Percentiles rank a stretch among this genome's conserved stretches.
These are phyloP conservation scores for Candida palmyrensis DNA, from an alignment of 805 yeast species.

Conservation along the genomic window DNA sequence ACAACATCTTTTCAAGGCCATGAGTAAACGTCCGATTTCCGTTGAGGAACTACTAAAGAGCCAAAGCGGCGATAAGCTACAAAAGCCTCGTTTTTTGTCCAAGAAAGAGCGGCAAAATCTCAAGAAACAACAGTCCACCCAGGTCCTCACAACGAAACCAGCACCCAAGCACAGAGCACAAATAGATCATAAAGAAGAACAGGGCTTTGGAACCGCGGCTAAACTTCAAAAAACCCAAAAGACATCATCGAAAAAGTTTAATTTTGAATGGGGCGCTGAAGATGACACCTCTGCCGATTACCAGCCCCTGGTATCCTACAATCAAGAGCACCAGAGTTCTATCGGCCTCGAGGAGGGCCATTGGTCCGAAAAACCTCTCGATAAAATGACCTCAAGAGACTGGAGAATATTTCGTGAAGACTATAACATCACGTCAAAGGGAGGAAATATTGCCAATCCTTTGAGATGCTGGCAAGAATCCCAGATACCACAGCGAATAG, in stretches of 20 bases:
- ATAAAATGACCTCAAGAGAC: conserved; percentile 72
- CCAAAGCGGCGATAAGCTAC: not conserved
- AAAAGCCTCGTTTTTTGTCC: conserved; percentile 18
- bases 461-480: conserved; percentile 73
- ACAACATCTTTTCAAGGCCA: conserved; percentile 4
- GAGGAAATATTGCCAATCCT: conserved; percentile 46
- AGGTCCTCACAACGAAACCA: conserved; percentile 1
- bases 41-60: conserved; percentile 16
- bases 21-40: conserved; percentile 21
- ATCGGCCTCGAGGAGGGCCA: conserved; percentile 23
- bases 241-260: conserved; percentile 33
- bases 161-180: conserved; percentile 1
- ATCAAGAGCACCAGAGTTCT: conserved; percentile 8
- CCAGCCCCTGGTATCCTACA: conserved; percentile 33
- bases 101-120: conserved; percentile 13
- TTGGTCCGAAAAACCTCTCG: conserved; percentile 67
- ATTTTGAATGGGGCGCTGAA: conserved; percentile 62
- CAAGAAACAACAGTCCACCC: conserved; percentile 1
- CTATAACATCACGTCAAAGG: conserved; percentile 56
- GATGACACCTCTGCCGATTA: conserved; percentile 59
- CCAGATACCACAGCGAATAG: conserved; percentile 32
- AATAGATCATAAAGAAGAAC: not conserved
- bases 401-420: conserved; percentile 88
- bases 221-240: not conserved
- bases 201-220: conserved; percentile 5